Evolutionary conservation across 768 basidiomycete species (phyloP), one percentile per base, ranked within the genome.

Genomic region (Agrocybe pediades): DNA sequence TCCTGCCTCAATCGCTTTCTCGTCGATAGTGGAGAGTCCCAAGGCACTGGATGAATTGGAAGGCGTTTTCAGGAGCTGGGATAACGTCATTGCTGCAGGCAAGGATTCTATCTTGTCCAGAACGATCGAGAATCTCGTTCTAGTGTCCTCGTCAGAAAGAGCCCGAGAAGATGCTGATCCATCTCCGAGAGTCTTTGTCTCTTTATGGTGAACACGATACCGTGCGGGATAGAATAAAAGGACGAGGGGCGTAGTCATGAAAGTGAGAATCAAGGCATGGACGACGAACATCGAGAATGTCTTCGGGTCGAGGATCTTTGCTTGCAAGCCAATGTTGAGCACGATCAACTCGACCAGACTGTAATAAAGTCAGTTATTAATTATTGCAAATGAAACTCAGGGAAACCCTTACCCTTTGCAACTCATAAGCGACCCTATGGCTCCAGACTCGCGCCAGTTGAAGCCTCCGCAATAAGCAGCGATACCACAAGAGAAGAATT

Each of bases 201-300:
- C 59, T 20, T 60, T 60, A 20, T 65, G 65, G 50, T 70, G 76
- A 0, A 64, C 62, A 9, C 88, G 89, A 56, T 82, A 68, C 62
- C 77, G 76, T 1, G 76, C 64, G 2, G 94, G 93, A 68, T 95
- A 95, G 70, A 92, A 84, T 26, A 80, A 62, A 21, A 92, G 71
- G 0, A 88, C 88, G 51, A 93, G 79, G 1, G 94, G 94, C 0
- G 93, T 95, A 3, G 92, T 92, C 53, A 91, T 80, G 73, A 90
- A 86, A 0, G 92, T 93, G 41, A 93, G 74, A 45, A 92, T 71
- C 39, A 92, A 71, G 3, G 88, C 86, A 43, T 86, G 83, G 44
- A 95, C 73, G 55, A 95, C 92, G 58, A 95, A 92, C 90, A 95
- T 94, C 0, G 91, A 90, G 75, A 95, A 93, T 9, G 88, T 81